phyloP scores from a whole-genome alignment of 768 basidiomycete genomes.

The Sutorius australiensis region DNA sequence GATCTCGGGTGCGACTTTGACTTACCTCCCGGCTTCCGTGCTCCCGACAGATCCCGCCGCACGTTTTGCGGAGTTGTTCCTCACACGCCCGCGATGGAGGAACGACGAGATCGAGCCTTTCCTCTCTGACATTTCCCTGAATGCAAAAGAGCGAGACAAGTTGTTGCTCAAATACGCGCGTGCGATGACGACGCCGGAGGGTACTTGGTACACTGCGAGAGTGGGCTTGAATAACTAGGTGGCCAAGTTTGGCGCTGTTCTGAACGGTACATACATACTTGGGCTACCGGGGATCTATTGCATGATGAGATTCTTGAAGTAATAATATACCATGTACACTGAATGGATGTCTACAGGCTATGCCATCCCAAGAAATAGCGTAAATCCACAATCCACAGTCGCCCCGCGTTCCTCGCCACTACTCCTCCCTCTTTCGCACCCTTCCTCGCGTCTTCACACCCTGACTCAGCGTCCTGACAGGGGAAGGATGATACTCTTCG shows the following conservation, averaged over 20 bases:
- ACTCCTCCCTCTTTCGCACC: slow-evolving; percentile 23
- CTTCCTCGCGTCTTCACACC: slow-evolving; percentile 40
- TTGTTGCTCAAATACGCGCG: slow-evolving; percentile 83
- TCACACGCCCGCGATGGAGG: slow-evolving; percentile 72
- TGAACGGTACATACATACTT: no score
- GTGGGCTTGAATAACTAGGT: slow-evolving; percentile 52
- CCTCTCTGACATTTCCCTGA: slow-evolving; percentile 76
- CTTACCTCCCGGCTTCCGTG: slow-evolving; percentile 70
- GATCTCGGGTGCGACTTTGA: slow-evolving; percentile 41
- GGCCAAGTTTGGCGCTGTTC: not conserved
- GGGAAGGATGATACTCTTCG: slow-evolving; percentile 45
- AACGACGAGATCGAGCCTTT: slow-evolving; percentile 80
- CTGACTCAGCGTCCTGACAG: slow-evolving; percentile 39
- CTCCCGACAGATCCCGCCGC: slow-evolving; percentile 76
- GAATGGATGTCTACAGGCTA: not conserved
- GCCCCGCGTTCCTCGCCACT: not conserved
- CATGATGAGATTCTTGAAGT: not conserved
- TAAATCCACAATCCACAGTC: not conserved
- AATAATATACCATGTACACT: not conserved
- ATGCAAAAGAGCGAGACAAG: slow-evolving; percentile 83
- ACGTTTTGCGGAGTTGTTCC: slow-evolving; percentile 87
- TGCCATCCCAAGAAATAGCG: not conserved
- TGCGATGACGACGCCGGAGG: slow-evolving; percentile 63
- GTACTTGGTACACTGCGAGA: slow-evolving; percentile 72
- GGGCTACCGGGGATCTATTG: no score